phyloP scores from a whole-genome alignment of 495 filamentous ascomycete species.

The Amniculicola lignicola region DNA sequence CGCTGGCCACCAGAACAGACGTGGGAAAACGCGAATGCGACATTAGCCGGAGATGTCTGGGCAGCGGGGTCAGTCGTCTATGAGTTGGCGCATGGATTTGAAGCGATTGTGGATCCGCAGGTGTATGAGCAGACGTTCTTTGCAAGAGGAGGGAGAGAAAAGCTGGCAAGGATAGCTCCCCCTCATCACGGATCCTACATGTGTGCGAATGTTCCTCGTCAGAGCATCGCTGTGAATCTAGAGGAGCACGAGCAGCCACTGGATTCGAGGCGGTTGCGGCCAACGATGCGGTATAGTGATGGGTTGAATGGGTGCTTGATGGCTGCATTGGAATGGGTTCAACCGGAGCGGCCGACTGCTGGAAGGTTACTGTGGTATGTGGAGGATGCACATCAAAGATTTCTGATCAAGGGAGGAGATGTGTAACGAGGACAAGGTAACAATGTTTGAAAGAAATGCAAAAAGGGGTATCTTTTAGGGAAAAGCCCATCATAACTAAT shows the following conservation, averaged over 20 bases:
- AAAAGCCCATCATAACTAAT: no score
- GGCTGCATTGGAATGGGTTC: neutral
- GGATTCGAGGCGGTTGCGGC: neutral
- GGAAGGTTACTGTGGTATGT: neutral
- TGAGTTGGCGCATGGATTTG: conserved; percentile 9
- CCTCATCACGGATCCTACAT: neutral
- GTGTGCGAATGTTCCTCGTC: neutral
- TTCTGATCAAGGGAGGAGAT: conserved; percentile 9
- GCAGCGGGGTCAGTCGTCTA: conserved; percentile 19
- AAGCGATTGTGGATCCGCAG: neutral
- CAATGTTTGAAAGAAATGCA: no score
- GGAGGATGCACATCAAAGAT: conserved; percentile 4
- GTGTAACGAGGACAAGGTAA: no score
- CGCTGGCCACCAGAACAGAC: conserved; percentile 24
- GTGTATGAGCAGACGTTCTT: no score
- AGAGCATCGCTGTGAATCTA: neutral
- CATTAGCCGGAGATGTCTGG: conserved; percentile 21
- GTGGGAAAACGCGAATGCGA: neutral
- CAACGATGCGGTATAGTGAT: neutral
- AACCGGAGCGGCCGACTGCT: neutral
- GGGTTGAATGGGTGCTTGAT: conserved; percentile 8
- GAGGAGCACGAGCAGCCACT: neutral
- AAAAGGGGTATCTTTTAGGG: no score
- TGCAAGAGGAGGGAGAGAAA: neutral
- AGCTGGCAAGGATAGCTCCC: neutral